A percentile compares a stretch with the other conserved stretches of the same genome.
Evolutionary conservation across 1,139 yeast genomes (phyloP).

Genomic region (Pichia sp.): DNA sequence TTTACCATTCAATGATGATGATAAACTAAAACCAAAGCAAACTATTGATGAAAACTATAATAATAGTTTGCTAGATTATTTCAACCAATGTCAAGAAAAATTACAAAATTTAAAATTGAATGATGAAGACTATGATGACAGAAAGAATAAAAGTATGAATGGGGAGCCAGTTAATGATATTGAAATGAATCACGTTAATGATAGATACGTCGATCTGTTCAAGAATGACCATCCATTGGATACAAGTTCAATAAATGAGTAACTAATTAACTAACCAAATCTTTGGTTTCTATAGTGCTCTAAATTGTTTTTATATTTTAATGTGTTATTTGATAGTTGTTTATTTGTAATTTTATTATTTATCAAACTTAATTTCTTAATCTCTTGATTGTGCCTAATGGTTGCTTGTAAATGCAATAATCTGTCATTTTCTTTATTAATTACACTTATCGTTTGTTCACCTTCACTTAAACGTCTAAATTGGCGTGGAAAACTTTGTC

Average conservation of each 20-base stretch:
- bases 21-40: conserved; percentile 1
- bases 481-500: conserved; percentile 32
- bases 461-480: conserved; percentile 30
- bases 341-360: conserved; percentile 45
- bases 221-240: conserved; percentile 13
- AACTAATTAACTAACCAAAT: conserved; percentile 12
- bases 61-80: conserved; percentile 54
- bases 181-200: background rate
- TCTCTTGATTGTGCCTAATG: conserved; percentile 31
- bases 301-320: conserved; percentile 54
- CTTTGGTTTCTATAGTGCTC: conserved; percentile 60
- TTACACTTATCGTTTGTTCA: conserved; percentile 50
- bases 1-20: conserved; percentile 20
- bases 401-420: conserved; percentile 13
- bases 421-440: conserved; percentile 35
- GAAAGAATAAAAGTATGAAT: conserved; percentile 1
- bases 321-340: conserved; percentile 33
- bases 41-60: conserved; percentile 5
- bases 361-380: conserved; percentile 35
- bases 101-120: conserved; percentile 36
- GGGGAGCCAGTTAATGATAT: background rate
- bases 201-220: conserved; percentile 1
- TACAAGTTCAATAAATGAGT: conserved; percentile 14
- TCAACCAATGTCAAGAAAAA: conserved; percentile 52
- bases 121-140: background rate